Base-by-base conservation (phyloP, 2,329 filamentous ascomycete species). In the Dryadomyces quercivorus region DNA sequence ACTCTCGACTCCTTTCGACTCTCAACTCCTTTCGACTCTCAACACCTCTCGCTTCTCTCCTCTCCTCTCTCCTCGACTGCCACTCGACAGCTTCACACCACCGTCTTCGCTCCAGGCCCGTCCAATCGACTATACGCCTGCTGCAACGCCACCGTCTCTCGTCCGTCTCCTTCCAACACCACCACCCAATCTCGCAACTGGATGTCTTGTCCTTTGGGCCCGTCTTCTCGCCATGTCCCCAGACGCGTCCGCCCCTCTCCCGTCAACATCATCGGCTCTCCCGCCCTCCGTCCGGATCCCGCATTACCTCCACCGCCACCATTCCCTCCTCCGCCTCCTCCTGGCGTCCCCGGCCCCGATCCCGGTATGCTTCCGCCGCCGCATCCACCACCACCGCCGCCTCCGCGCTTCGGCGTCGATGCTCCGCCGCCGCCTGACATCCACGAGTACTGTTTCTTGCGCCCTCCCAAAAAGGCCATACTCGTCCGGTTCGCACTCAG, bases 111-210 rank as follows among this genome's bases (percentile, higher is more conserved):
- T 20, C 21, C 50, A 15, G 75, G 76, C 50, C 68, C 65, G 60
- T 82, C 78, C 59, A 82, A 65, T 56, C 67, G 68, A 55, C 73
- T 62, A 58, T 81, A 82, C 1, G 80, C 78, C 50, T 70, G 68
- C 64, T 86, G 81, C 50, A 88, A 66, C 22, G 82, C 78, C 64
- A 73, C 78, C 60, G 71, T 72, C 65, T 89, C 85, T 3, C 56
- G 58, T 1, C 87, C 85, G 65, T 95, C 88, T 51, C 82, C 75
- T 67, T 95, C 91, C 49, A 96, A 75, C 57, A 87, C 86, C 20
- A 81, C 75, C 16, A 95, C 74, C 72, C 90, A 83, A 67, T 96
- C 92, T 54, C 92, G 79, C 52, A 95, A 73, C 70, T 96, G 90
- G 50, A 96, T 88, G 26, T 84, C 84, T 60, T 77, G 79, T 36